phyloP scores from a whole-genome alignment of 106 monocot species.

The Dactylorhiza incarnata region DNA sequence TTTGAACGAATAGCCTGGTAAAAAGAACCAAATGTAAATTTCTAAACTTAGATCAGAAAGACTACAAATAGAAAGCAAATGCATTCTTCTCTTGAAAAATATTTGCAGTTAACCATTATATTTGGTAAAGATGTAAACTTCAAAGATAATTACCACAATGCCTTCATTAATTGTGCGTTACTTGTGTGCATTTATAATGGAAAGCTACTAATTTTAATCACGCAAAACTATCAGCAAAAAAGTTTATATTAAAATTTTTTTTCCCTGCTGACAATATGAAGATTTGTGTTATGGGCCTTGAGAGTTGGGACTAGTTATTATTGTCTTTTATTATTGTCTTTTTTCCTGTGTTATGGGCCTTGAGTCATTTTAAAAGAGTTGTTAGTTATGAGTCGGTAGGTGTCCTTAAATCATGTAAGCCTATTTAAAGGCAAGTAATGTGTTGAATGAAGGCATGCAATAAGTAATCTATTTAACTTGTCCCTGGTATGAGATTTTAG shows the following conservation, averaged over 20 bases:
- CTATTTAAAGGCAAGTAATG: too few species aligned
- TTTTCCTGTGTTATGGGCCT: not conserved
- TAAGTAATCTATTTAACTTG: too few species aligned
- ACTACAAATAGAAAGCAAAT: not conserved
- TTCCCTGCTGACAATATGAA: not conserved
- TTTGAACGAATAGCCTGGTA: slow-evolving; percentile 53
- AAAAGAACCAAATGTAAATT: slow-evolving; percentile 4
- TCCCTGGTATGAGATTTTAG: too few species aligned
- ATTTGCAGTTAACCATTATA: not conserved
- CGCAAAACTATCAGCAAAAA: not conserved
- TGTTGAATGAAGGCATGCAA: too few species aligned
- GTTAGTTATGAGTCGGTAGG: too few species aligned
- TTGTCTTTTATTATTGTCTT: too few species aligned
- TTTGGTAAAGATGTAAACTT: not conserved
- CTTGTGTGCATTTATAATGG: not conserved
- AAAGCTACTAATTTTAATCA: not conserved
- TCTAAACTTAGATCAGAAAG: not conserved
- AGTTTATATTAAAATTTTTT: not conserved
- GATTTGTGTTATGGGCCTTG: not conserved
- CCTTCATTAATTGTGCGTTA: not conserved
- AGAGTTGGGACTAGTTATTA: too few species aligned
- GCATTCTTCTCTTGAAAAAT: not conserved
- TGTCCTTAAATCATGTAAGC: too few species aligned
- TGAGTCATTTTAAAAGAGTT: too few species aligned
- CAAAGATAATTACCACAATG: not conserved